Percentiles rank a stretch among this genome's conserved stretches.
phyloP scores from a whole-genome alignment of 169 alveolate genomes.

The Cryptosporidium parvum region DNA sequence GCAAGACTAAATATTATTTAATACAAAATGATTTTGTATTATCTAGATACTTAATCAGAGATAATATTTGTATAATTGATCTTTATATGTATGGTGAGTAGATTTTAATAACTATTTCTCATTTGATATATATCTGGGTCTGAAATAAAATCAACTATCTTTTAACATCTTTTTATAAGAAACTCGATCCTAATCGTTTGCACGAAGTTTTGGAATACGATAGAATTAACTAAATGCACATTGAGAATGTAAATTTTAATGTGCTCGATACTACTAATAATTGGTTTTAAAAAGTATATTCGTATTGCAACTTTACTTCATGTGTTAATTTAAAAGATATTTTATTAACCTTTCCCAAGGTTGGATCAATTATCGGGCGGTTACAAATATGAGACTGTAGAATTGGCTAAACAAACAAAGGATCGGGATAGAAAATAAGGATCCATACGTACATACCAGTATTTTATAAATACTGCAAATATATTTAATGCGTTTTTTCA shows the following conservation, averaged over 20 bases:
- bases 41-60: not conserved
- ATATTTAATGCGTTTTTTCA: not conserved
- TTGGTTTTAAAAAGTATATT: no score
- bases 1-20: not conserved
- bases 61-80: no score
- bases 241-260: not conserved
- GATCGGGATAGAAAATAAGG: constrained; percentile 30
- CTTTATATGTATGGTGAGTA: no score
- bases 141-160: no score
- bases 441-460: constrained; percentile 39
- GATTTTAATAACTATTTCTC: no score
- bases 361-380: not conserved
- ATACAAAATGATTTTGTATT: no score
- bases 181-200: no score
- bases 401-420: not conserved
- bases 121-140: no score
- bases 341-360: not conserved
- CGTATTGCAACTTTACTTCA: no score
- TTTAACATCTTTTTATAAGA: not conserved
- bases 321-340: no score
- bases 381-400: not conserved
- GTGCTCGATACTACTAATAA: no score
- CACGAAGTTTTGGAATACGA: not conserved
- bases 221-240: not conserved
- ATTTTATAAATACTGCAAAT: not conserved